Evolutionary conservation across 768 basidiomycete species (phyloP).

Genomic region (Naganishia antarctica): DNA sequence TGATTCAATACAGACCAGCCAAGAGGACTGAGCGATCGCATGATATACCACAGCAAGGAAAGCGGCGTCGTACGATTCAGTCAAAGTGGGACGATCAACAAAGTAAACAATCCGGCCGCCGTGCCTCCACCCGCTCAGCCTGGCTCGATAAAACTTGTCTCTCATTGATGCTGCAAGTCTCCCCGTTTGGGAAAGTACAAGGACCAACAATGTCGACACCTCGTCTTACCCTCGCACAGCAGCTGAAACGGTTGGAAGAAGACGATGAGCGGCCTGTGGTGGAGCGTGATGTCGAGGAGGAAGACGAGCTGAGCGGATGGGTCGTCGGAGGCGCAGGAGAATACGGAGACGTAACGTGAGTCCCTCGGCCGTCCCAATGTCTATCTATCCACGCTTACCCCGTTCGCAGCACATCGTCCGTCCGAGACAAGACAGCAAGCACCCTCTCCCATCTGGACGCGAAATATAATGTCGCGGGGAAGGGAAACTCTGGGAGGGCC

Average conservation of each 20-base stretch:
- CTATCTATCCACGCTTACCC: not conserved
- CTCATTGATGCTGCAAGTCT: not conserved
- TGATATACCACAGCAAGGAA: no score
- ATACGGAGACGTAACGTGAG: slow-evolving; percentile 79
- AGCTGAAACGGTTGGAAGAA: slow-evolving; percentile 73
- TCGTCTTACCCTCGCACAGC: slow-evolving; percentile 55
- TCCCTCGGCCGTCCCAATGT: slow-evolving; percentile 14
- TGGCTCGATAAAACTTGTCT: no score
- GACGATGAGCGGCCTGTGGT: slow-evolving; percentile 23
- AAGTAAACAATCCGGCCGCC: no score
- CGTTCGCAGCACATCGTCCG: slow-evolving; percentile 59
- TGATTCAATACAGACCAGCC: no score
- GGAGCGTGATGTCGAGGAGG: slow-evolving; percentile 40
- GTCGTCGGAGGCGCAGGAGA: slow-evolving; percentile 58
- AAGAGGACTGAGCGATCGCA: no score
- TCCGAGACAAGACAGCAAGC: slow-evolving; percentile 64
- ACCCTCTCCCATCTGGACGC: slow-evolving; percentile 55
- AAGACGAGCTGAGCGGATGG: slow-evolving; percentile 38
- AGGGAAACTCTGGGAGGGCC: slow-evolving; percentile 51
- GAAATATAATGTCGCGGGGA: slow-evolving; percentile 63
- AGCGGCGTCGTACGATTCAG: no score
- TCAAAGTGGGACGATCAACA: no score
- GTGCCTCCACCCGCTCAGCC: not conserved
- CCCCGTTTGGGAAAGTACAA: no score
- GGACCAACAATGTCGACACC: slow-evolving; percentile 26